Evolutionary conservation across 192 early-diverging fungal species (phyloP).

Genomic region (Haplosporangium gracile): DNA sequence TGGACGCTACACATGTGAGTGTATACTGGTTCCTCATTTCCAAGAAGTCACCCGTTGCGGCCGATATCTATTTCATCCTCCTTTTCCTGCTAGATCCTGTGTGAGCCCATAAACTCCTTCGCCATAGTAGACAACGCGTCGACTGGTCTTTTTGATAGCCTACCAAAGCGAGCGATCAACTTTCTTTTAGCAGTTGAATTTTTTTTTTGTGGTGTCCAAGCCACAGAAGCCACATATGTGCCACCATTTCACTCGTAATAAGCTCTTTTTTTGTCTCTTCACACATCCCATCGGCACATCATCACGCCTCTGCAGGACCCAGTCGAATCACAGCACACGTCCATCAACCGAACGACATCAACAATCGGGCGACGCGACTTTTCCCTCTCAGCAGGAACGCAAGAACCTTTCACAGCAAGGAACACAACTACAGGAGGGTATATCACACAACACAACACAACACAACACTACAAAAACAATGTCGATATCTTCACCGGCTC

Average conservation of each 20-base stretch:
- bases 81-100: neutral
- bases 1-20: neutral
- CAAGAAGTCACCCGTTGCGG: no score
- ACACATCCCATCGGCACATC: neutral
- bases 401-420: neutral
- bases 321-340: neutral
- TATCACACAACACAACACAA: neutral
- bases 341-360: neutral
- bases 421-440: neutral
- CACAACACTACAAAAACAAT: neutral
- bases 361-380: neutral
- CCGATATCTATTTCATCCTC: neutral
- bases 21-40: neutral
- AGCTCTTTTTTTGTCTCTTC: neutral
- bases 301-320: neutral
- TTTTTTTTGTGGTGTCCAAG: neutral
- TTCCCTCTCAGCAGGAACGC: neutral
- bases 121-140: no score
- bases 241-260: neutral
- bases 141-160: no score
- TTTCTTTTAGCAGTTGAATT: no score
- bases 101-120: neutral
- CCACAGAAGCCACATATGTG: constrained; percentile 5
- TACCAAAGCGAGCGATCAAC: no score
- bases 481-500: constrained; percentile 29